These are phyloP conservation scores for Zygotorulaspora chibaensis DNA, from an alignment of 805 yeast genomes.

Conservation along the genomic window DNA sequence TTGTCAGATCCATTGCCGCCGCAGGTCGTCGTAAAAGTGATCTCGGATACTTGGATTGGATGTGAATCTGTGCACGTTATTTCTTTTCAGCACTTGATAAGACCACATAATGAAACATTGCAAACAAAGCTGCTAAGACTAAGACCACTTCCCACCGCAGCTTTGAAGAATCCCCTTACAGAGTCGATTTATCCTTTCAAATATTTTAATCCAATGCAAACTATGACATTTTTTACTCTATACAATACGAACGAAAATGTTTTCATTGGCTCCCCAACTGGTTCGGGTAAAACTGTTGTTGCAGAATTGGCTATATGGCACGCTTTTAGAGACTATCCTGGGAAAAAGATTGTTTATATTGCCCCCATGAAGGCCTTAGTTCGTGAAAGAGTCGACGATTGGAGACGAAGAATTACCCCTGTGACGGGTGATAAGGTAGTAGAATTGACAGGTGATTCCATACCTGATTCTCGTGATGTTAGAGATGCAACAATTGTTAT, in stretches of 20 bases:
- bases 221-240: slow-evolving; percentile 88
- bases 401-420: slow-evolving; percentile 79
- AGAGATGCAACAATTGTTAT: slow-evolving; percentile 80
- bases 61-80: slow-evolving; percentile 71
- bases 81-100: slow-evolving; percentile 83
- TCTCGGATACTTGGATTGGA: slow-evolving; percentile 89
- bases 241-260: slow-evolving; percentile 76
- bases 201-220: slow-evolving; percentile 97
- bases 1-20: slow-evolving; percentile 84
- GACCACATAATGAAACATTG: slow-evolving; percentile 83
- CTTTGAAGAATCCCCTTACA: slow-evolving; percentile 62
- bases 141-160: slow-evolving; percentile 82
- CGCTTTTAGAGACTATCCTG: slow-evolving; percentile 79
- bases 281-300: slow-evolving; percentile 96
- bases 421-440: slow-evolving; percentile 82
- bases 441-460: slow-evolving; percentile 94
- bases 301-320: slow-evolving; percentile 98
- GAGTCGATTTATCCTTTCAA: slow-evolving; percentile 74
- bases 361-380: slow-evolving; percentile 95
- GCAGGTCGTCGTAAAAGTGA: slow-evolving; percentile 72
- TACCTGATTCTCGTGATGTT: slow-evolving; percentile 76
- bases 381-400: slow-evolving; percentile 92
- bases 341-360: slow-evolving; percentile 81
- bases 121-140: slow-evolving; percentile 74
- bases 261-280: slow-evolving; percentile 96